Evolutionary conservation across 2,329 filamentous ascomycete species (phyloP), one percentile per base, ranked within the genome.

Genomic region (Lachnellula arida): DNA sequence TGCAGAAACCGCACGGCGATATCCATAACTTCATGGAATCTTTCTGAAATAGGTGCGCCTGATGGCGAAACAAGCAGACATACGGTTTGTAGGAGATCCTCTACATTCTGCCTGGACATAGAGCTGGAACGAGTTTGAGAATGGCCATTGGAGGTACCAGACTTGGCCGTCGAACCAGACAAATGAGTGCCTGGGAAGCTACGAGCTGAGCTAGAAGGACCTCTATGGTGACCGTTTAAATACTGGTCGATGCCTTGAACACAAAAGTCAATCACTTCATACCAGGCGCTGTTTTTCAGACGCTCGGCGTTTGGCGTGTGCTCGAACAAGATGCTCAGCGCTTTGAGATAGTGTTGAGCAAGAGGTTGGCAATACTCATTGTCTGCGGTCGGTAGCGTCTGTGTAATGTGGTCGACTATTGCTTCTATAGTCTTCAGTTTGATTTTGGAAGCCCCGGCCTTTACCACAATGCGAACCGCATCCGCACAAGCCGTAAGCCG

Each of bases 231-330:
- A 14, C 59, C 59, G 23, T 60, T 60, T 7, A 81, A 65, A 62
- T 79, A 77, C n/a, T 73, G 71, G 17, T 75, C 73, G 37, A 96
- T 76, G n/a, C 78, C 76, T 32, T 81, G 75, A 51, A 86, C 75
- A 63, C 89, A 89, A 65, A 97, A 68, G n/a, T 70, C 64, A 17
- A 69, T 63, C 14, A 64, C 51, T 12, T 64, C 59, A 32, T 60
- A 14, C 66, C 69, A 71, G 32, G 59, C 79, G 14, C 82, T 77
- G 19, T 75, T 76, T 11, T 84, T 80, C 12, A 97, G 76, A 65
- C 91, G 86, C 71, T 97, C 95, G 28, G 88, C 84, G 70, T 95
- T 91, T 17, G 89, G 81, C 46, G 84, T 82, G 65, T 88, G 82
- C 43, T 84, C 82, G 17, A 97, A 78, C 3, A 97, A 73, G 28